phyloP scores from a whole-genome alignment of 2,329 filamentous ascomycete species.

The Neurospora crassa region DNA sequence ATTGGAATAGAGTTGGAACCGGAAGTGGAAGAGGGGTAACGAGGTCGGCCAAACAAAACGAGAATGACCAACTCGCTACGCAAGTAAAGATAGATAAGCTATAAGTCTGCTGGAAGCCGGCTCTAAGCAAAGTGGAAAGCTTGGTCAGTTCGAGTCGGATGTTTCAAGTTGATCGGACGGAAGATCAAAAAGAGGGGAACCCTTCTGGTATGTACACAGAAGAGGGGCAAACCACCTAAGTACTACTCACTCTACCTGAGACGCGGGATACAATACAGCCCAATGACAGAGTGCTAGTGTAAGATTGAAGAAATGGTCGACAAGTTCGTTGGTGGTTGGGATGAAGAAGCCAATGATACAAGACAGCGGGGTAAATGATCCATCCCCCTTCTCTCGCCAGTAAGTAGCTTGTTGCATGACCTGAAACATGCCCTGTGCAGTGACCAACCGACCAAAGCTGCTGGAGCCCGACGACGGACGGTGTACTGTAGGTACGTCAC shows the following conservation, averaged over 20 bases:
- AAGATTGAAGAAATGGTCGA: not conserved
- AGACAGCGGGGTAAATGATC: constrained; percentile 4
- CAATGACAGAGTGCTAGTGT: not conserved
- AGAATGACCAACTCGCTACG: not conserved
- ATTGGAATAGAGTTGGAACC: not conserved
- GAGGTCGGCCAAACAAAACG: not conserved
- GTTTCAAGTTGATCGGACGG: not conserved
- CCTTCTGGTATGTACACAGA: not conserved
- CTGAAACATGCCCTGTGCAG: not conserved
- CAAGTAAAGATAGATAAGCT: not conserved
- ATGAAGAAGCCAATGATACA: not conserved
- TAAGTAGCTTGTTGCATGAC: not conserved
- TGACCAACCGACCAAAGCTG: not conserved
- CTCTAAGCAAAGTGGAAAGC: not conserved
- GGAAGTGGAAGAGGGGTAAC: not conserved
- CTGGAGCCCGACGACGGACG: not conserved
- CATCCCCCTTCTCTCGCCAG: not conserved
- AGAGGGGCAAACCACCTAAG: not conserved
- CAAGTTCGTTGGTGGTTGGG: not conserved
- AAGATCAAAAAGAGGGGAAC: not conserved
- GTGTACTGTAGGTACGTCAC: not conserved
- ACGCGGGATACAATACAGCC: not conserved
- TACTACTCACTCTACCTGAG: not conserved
- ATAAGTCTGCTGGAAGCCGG: too few species aligned
- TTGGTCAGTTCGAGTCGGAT: not conserved